These are phyloP conservation scores for Stachybotrys echinatus DNA, from an alignment of 2,329 filamentous ascomycete species.

Conservation along the genomic window DNA sequence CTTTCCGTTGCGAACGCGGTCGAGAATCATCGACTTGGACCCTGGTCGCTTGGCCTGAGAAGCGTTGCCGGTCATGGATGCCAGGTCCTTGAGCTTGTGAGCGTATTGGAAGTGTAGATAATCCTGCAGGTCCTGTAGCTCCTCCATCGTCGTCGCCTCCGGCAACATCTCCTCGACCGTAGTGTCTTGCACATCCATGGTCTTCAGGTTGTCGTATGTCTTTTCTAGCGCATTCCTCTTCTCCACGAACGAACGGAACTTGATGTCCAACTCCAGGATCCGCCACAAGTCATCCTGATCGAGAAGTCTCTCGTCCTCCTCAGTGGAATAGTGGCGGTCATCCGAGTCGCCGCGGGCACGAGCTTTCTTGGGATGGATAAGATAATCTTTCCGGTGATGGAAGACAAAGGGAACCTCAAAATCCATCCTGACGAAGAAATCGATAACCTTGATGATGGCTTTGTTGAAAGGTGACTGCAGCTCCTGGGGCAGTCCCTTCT, in stretches of 20 bases:
- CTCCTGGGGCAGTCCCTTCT: conserved; percentile 69
- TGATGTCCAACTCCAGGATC: conserved; percentile 89
- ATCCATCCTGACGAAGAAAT: conserved; percentile 92
- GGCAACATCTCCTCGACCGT: conserved; percentile 80
- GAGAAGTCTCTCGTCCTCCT: conserved; percentile 75
- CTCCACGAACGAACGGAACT: conserved; percentile 87
- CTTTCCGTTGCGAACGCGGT: conserved; percentile 75
- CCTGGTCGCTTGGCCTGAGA: conserved; percentile 75
- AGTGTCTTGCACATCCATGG: conserved; percentile 59
- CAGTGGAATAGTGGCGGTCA: conserved; percentile 65
- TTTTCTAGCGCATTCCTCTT: conserved; percentile 83
- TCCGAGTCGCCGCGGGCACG: conserved; percentile 63
- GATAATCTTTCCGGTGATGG: conserved; percentile 95
- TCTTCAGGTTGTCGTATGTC: conserved; percentile 68
- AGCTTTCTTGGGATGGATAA: conserved; percentile 80
- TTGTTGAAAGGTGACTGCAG: conserved; percentile 79
- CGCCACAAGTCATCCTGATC: conserved; percentile 94
- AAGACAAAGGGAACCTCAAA: conserved; percentile 97
- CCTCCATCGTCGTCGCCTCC: conserved; percentile 80
- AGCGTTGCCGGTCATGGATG: conserved; percentile 54
- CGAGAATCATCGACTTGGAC: conserved; percentile 74
- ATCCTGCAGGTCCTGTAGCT: conserved; percentile 93
- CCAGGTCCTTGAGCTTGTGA: conserved; percentile 74
- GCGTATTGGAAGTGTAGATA: conserved; percentile 95
- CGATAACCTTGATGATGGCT: conserved; percentile 84